Base-by-base conservation (phyloP, 1,284 basidiomycete genomes). In the Ganoderma leucocontextum region DNA sequence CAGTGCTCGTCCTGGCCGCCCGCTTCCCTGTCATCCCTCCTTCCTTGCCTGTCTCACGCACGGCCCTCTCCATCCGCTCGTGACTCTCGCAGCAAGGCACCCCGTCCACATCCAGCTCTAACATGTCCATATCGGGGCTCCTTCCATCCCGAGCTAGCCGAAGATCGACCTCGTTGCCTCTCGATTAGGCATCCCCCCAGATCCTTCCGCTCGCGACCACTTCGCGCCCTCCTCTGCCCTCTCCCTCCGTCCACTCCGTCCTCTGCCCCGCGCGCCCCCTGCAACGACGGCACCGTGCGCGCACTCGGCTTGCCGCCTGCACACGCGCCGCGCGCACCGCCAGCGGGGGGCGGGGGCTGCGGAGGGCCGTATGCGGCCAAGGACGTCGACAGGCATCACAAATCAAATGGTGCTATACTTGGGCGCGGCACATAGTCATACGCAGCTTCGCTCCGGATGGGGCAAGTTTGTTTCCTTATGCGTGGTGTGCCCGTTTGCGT, bases 71-170 rank as follows among this genome's bases (percentile, higher is more conserved):
- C 61, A 60, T 66, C 67, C 73, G 75, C 76, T 75, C 76, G 75
- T 76, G 76, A 77, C 76, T 71, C 72, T 72, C 74, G 71, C 75
- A 76, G 72, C 69, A 71, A 76, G 76, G 75, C 73, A 76, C 75
- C 58, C 53, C 65, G 22, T 44, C 72, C 72, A 63, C 62, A 70
- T 72, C 64, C 66, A 70, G 72, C 64, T 59, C 69, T 62, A 39
- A 66, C 67, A 53, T 68, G 60, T 58, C 70, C 67, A 69, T 61
- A 68, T 69, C 55, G 19, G 67, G 69, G 19, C 44, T 25, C 60
- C 68, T 72, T 70, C 74, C 74, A 68, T 73, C 72, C 74, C 74
- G 74, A 75, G 74, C 69, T 69, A 72, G 72, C 74, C 74, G 74
- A 75, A 69, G 74, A 75, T 75, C 74, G 72, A 71, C 69, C 72